Evolutionary conservation across 352 stramenopile genomes (phyloP).

Genomic region (Phytophthora macrochlamydospora): DNA sequence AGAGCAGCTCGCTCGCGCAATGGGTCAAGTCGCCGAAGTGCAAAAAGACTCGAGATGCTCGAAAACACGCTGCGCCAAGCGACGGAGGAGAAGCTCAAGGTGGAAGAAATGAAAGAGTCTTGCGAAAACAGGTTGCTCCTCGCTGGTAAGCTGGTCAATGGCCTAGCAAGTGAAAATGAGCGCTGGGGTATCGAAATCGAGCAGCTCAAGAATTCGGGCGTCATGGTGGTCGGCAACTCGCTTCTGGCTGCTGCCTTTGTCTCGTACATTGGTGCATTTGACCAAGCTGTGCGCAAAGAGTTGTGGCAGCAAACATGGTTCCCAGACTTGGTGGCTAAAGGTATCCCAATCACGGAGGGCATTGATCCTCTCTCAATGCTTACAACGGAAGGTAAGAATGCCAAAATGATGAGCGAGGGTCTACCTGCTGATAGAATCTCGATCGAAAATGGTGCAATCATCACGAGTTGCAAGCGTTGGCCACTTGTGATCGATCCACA

Average conservation of each 20-base stretch:
- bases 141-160: slow-evolving; percentile 95
- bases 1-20: slow-evolving; percentile 90
- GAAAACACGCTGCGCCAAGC: slow-evolving; percentile 95
- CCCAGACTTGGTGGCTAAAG: slow-evolving; percentile 89
- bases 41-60: slow-evolving; percentile 91
- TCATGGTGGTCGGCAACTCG: slow-evolving; percentile 96
- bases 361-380: slow-evolving; percentile 96
- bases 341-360: slow-evolving; percentile 94
- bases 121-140: slow-evolving; percentile 94
- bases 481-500: slow-evolving; percentile 98
- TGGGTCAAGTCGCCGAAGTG: slow-evolving; percentile 94
- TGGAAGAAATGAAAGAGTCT: slow-evolving; percentile 95
- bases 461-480: slow-evolving; percentile 97
- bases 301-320: slow-evolving; percentile 86
- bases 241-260: slow-evolving; percentile 97
- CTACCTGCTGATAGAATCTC: slow-evolving; percentile 97
- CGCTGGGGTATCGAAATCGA: slow-evolving; percentile 97
- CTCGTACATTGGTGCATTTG: slow-evolving; percentile 97
- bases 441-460: slow-evolving; percentile 98
- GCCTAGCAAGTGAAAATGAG: slow-evolving; percentile 96
- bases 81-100: slow-evolving; percentile 96
- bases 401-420: slow-evolving; percentile 98
- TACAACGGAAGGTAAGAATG: slow-evolving; percentile 96
- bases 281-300: slow-evolving; percentile 90
- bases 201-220: slow-evolving; percentile 93